Conservation (phyloP, 208 protist genomes). For the Vickermania spadyakhi region DNA sequence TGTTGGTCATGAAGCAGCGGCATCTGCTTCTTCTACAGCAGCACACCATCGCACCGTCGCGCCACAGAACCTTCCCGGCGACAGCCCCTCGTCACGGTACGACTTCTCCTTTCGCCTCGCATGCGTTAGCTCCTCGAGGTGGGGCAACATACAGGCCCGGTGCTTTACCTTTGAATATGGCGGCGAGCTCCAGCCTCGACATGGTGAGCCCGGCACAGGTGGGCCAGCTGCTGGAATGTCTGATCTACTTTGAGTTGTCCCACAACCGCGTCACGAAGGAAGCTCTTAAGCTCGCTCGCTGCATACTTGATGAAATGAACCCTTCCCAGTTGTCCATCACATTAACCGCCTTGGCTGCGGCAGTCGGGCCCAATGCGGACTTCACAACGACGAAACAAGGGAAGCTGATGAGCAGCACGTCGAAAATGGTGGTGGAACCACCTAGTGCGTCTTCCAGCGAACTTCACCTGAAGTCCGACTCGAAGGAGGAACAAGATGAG, state of each 20-base stretch:
- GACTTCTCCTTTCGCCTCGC: not conserved
- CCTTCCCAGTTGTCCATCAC: constrained; percentile 38
- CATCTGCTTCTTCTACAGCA: not conserved
- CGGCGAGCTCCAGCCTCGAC: not conserved
- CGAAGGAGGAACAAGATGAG: too few relatives aligned
- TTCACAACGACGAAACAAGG: constrained; percentile 29
- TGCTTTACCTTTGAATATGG: too few relatives aligned
- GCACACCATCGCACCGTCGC: not conserved
- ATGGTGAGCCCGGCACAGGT: constrained; percentile 38
- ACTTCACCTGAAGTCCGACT: too few relatives aligned
- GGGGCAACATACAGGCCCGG: constrained; percentile 2
- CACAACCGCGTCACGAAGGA: constrained; percentile 33
- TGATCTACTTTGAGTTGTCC: constrained; percentile 70
- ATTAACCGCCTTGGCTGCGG: constrained; percentile 54
- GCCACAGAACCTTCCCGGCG: too few relatives aligned
- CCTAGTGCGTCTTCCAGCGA: too few relatives aligned
- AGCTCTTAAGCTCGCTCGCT: constrained; percentile 44
- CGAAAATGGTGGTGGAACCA: too few relatives aligned
- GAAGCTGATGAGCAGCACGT: too few relatives aligned
- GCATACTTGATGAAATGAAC: constrained; percentile 40
- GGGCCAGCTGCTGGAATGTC: constrained; percentile 53
- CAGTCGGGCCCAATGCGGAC: constrained; percentile 42
- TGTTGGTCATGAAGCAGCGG: constrained; percentile 15
- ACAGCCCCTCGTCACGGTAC: too few relatives aligned
- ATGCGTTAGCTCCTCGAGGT: not conserved